These are phyloP conservation scores for Microdochium paspali DNA, from an alignment of 2,329 filamentous ascomycete genomes.

Conservation along the genomic window DNA sequence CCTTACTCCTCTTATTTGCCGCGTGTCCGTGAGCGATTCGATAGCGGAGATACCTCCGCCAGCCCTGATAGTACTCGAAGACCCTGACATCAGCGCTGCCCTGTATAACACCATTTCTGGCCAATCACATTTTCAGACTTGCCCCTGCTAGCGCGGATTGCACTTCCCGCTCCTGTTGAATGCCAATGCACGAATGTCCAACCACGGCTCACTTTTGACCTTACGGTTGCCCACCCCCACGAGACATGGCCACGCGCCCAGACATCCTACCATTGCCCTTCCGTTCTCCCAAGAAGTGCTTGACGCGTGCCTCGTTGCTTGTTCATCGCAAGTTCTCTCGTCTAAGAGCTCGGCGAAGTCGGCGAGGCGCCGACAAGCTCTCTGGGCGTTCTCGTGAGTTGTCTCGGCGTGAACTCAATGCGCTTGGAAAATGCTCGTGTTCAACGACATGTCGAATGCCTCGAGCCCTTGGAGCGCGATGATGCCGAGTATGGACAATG, in stretches of 20 bases:
- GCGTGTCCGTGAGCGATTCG: not conserved
- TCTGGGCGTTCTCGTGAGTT: not conserved
- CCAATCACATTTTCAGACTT: not conserved
- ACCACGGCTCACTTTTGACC: not conserved
- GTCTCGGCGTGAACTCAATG: not conserved
- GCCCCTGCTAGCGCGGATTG: not conserved
- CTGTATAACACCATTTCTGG: not conserved
- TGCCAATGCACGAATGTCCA: not conserved
- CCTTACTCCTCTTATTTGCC: too few relatives aligned
- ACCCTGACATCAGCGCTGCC: not conserved
- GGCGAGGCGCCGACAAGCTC: not conserved
- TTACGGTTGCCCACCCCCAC: not conserved
- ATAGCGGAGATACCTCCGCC: not conserved
- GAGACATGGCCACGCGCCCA: not conserved
- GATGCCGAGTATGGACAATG: too few relatives aligned
- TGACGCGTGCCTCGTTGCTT: not conserved
- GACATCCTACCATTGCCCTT: not conserved
- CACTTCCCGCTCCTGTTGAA: not conserved
- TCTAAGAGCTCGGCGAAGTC: too few relatives aligned
- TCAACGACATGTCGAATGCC: not conserved
- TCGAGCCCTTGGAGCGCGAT: too few relatives aligned
- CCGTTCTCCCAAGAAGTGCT: not conserved
- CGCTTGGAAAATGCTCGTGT: not conserved
- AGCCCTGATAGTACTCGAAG: not conserved
- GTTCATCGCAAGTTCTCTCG: too few relatives aligned